phyloP scores from a whole-genome alignment of 2,329 filamentous ascomycete species.

The Ophiostoma himal-ulmi region DNA sequence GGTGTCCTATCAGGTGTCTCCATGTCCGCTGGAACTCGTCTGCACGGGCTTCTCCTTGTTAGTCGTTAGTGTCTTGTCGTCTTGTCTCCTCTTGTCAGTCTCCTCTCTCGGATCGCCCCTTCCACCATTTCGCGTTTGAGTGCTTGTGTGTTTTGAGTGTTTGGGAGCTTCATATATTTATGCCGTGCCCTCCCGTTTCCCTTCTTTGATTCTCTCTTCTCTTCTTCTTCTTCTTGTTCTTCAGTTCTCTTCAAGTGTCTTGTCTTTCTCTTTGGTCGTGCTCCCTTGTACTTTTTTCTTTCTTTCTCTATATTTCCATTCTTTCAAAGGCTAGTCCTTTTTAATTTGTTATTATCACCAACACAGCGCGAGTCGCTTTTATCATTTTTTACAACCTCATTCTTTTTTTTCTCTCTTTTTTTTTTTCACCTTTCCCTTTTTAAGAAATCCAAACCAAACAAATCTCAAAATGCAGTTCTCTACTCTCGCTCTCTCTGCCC shows the following conservation, averaged over 20 bases:
- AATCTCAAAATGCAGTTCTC: slow-evolving; percentile 48
- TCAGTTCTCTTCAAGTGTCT: slow-evolving; percentile 18
- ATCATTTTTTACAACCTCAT: slow-evolving; percentile 26
- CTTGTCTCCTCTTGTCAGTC: slow-evolving; percentile 17
- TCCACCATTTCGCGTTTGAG: slow-evolving; percentile 1
- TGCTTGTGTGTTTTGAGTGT: slow-evolving; percentile 16
- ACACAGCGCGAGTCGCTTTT: slow-evolving; percentile 42
- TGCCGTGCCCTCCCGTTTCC: slow-evolving; percentile 12
- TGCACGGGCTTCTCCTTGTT: not conserved
- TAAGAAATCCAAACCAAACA: slow-evolving; percentile 26
- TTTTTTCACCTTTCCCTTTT: slow-evolving; percentile 22
- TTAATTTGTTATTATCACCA: slow-evolving; percentile 27
- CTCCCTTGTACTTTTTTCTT: slow-evolving; percentile 26
- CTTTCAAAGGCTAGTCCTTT: slow-evolving; percentile 45
- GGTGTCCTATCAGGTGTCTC: not conserved
- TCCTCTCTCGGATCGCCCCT: slow-evolving; percentile 5
- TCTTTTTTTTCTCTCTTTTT: not conserved
- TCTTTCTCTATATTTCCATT: slow-evolving; percentile 29
- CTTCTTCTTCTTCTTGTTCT: slow-evolving; percentile 26
- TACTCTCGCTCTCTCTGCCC: slow-evolving; percentile 42
- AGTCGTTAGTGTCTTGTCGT: not conserved
- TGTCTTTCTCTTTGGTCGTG: slow-evolving; percentile 21
- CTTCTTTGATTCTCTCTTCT: slow-evolving; percentile 26
- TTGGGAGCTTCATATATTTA: slow-evolving; percentile 19
- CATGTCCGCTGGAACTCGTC: slow-evolving; percentile 6